A percentile compares a stretch with the other conserved stretches of the same genome.
Conservation (phyloP, 179 eudicot species). For the Beta macrorhiza region DNA sequence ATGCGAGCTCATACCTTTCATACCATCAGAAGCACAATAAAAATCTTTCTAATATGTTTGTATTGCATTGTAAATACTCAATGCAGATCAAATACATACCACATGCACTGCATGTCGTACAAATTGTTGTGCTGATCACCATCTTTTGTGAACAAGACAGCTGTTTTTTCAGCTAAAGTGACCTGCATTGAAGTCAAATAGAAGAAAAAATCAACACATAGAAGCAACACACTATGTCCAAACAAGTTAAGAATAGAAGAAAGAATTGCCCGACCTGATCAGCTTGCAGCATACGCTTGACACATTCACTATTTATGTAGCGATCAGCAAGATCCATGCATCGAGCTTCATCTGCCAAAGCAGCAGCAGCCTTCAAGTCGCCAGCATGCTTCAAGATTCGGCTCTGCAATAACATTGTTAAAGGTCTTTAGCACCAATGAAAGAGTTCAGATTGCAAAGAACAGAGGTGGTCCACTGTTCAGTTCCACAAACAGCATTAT, state of each 20-base stretch:
- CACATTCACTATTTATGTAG: conserved; percentile 90
- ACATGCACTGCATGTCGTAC: conserved; percentile 99
- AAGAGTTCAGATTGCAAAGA: not conserved
- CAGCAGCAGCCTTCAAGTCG: conserved; percentile 88
- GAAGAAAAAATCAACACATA: conserved; percentile 4
- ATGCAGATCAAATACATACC: conserved; percentile 49
- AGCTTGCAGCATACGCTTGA: conserved; percentile 97
- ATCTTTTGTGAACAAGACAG: conserved; percentile 93
- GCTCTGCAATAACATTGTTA: conserved; percentile 50
- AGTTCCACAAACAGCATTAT: not conserved
- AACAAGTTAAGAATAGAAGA: not conserved
- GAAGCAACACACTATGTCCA: not conserved
- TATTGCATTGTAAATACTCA: not conserved
- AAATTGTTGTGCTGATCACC: conserved; percentile 97
- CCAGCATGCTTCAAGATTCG: conserved; percentile 98
- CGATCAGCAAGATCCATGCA: conserved; percentile 99
- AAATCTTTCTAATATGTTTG: not conserved
- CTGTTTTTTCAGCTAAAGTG: conserved; percentile 87
- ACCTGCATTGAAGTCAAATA: conserved; percentile 46
- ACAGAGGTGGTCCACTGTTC: not conserved
- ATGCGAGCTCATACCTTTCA: conserved; percentile 93
- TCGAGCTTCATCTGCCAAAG: conserved; percentile 99
- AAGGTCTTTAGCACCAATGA: not conserved
- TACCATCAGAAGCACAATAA: conserved; percentile 19
- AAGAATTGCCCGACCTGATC: conserved; percentile 59